Base-by-base conservation (phyloP, 2,329 filamentous ascomycete species). In the Fusarium sulawesiense region DNA sequence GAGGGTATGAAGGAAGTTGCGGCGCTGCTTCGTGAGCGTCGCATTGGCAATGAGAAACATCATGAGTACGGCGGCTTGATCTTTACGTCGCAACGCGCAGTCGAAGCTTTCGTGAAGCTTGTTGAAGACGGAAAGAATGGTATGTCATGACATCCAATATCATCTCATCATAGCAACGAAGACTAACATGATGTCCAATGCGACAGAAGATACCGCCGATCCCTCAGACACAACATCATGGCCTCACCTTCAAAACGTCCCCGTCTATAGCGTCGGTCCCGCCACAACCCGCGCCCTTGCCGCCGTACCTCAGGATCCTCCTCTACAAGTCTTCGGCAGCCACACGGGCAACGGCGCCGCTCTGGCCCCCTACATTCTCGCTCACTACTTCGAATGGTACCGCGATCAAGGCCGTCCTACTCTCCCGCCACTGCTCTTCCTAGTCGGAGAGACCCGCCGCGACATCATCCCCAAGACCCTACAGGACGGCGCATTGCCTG, bases 391-490 rank as follows among this genome's bases (percentile, higher is more conserved):
- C 25, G 75, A 81, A 51, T 86, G 84, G 83, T 85, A 88, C 69
- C 68, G 76, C 29, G 78, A 79, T 45, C 76, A 76, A 37, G 78
- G 78, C 40, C 76, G 79, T 51, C 50, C 77, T 13, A 74, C 71
- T 16, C 88, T 89, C 73, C 89, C 88, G 1, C 87, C 91, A 0
- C 79, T 98, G 7, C 82, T 98, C 2, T 99, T 98, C 78, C 86
- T 97, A 16, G 94, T 97, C 1, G 96, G 96, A 21, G 95, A 98
- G 77, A 92, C 94, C 77, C 88, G 94, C 57, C 85, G 96, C 46
- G 96, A 98, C 78, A 89, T 97, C 70, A 97, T 99, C 68, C 94
- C 96, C 2, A 92, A 88, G 73, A 93, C 88, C 2, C 82, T 98
- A 40, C 92, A 90, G 84, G 86, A 87, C 41, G 76, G 82, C 0